Conservation (phyloP, 2,329 filamentous ascomycete genomes). For the Ophiocordyceps camponoti-leonardi region DNA sequence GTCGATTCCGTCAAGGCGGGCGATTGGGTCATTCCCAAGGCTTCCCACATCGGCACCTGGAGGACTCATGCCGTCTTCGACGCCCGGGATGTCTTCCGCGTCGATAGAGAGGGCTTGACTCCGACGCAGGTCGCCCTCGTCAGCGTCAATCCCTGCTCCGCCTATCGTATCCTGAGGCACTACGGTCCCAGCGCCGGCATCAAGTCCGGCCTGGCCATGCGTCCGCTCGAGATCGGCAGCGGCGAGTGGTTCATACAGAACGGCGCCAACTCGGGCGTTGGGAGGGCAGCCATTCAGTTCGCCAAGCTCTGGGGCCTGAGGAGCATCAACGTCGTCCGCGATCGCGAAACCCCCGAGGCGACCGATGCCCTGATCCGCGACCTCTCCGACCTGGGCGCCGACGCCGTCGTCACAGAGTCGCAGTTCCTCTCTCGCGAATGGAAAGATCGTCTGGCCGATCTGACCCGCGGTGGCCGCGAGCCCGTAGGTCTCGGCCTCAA, state of each 20-base stretch:
- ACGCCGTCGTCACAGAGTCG: slow-evolving; percentile 37
- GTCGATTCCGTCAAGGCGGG: slow-evolving; percentile 40
- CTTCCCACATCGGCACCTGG: slow-evolving; percentile 81
- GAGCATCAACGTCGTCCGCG: slow-evolving; percentile 77
- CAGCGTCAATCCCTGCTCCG: slow-evolving; percentile 82
- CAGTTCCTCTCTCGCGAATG: slow-evolving; percentile 43
- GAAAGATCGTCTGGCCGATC: slow-evolving; percentile 38
- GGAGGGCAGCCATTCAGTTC: slow-evolving; percentile 79
- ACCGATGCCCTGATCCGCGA: slow-evolving; percentile 42
- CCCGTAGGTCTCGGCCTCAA: slow-evolving; percentile 68
- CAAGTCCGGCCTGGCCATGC: slow-evolving; percentile 26
- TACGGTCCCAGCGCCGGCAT: slow-evolving; percentile 39
- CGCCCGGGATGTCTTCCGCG: slow-evolving; percentile 40
- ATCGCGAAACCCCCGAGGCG: slow-evolving; percentile 44
- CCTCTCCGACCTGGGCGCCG: slow-evolving; percentile 35
- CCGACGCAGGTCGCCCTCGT: slow-evolving; percentile 74
- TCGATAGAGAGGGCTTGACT: slow-evolving; percentile 55
- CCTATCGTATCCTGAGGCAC: slow-evolving; percentile 81
- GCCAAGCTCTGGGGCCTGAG: slow-evolving; percentile 72
- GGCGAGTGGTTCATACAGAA: slow-evolving; percentile 95
- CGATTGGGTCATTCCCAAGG: slow-evolving; percentile 86
- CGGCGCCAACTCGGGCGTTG: slow-evolving; percentile 87
- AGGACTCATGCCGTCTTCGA: slow-evolving; percentile 69
- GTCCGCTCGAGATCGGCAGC: slow-evolving; percentile 25
- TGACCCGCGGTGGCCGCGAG: slow-evolving; percentile 56